Percentiles rank a stretch among this genome's conserved stretches.
Evolutionary conservation across 805 yeast species (phyloP).

Genomic region (Candida railenensis): DNA sequence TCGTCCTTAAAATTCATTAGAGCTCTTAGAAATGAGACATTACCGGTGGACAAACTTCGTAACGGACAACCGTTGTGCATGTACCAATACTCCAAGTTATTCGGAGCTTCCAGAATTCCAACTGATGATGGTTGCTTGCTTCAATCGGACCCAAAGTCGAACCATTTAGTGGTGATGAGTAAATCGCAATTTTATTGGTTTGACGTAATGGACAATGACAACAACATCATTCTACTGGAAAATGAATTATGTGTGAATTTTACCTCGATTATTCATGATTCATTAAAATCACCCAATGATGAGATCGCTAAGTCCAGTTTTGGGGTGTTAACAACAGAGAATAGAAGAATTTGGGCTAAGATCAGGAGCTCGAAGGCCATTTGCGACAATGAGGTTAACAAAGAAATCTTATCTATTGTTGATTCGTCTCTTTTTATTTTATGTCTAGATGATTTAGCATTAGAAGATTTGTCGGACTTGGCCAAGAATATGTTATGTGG

Average conservation of each 20-base stretch:
- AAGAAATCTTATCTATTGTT: constrained; percentile 68
- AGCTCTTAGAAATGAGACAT: constrained; percentile 71
- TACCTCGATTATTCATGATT: constrained; percentile 74
- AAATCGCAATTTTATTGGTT: constrained; percentile 94
- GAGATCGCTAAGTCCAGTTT: constrained; percentile 77
- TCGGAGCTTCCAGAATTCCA: constrained; percentile 88
- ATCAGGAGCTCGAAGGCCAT: constrained; percentile 52
- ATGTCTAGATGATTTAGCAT: constrained; percentile 76
- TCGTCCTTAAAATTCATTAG: constrained; percentile 78
- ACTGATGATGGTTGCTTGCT: constrained; percentile 76
- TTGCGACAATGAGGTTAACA: constrained; percentile 50
- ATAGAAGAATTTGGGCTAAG: constrained; percentile 83
- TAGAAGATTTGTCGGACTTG: constrained; percentile 61
- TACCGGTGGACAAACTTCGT: constrained; percentile 67
- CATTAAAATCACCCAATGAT: constrained; percentile 47
- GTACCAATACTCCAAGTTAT: constrained; percentile 87
- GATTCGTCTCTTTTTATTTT: constrained; percentile 82
- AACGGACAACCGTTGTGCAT: constrained; percentile 70
- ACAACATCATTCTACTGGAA: constrained; percentile 71
- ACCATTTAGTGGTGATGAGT: constrained; percentile 78
- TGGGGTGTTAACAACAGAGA: constrained; percentile 89
- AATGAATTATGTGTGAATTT: constrained; percentile 74
- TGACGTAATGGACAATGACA: constrained; percentile 76
- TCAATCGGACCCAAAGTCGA: constrained; percentile 74
- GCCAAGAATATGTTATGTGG: constrained; percentile 90